These are phyloP conservation scores for Coccomyxa sp. DNA, from an alignment of 139 green algal species.

Conservation along the genomic window DNA sequence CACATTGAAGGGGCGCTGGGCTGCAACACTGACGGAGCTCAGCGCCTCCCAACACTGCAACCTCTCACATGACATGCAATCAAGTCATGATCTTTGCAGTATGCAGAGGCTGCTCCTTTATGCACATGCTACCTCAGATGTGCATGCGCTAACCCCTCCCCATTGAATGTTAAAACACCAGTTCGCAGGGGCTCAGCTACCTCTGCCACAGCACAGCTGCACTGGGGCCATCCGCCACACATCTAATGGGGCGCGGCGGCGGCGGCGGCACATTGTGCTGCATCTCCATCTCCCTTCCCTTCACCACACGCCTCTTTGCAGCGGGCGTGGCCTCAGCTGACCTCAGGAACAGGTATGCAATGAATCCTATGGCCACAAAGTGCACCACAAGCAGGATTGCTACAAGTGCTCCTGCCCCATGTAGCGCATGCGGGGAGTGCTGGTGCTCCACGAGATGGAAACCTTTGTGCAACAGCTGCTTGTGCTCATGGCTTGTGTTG, in stretches of 20 bases:
- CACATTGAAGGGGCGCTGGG: not conserved
- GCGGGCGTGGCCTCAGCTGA: not conserved
- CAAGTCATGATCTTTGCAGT: not conserved
- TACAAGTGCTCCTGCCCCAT: not conserved
- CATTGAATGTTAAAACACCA: not conserved
- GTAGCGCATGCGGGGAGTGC: not conserved
- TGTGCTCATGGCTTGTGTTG: not conserved
- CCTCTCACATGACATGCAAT: not conserved
- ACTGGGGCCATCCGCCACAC: not conserved
- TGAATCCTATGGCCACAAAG: not conserved
- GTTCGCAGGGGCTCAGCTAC: not conserved
- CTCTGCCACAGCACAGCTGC: not conserved
- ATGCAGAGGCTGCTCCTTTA: not conserved
- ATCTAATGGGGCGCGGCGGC: not conserved
- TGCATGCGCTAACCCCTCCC: not conserved
- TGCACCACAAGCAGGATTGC: not conserved
- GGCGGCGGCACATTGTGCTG: too few species aligned
- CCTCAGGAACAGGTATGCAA: not conserved
- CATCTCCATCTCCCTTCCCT: too few species aligned
- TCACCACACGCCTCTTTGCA: not conserved
- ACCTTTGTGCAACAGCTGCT: not conserved
- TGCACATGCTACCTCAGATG: not conserved
- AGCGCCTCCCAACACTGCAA: not conserved
- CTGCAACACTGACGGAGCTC: not conserved
- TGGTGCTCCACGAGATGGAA: not conserved